Base-by-base conservation (phyloP, 352 stramenopile genomes). In the Discostella stelligera region DNA sequence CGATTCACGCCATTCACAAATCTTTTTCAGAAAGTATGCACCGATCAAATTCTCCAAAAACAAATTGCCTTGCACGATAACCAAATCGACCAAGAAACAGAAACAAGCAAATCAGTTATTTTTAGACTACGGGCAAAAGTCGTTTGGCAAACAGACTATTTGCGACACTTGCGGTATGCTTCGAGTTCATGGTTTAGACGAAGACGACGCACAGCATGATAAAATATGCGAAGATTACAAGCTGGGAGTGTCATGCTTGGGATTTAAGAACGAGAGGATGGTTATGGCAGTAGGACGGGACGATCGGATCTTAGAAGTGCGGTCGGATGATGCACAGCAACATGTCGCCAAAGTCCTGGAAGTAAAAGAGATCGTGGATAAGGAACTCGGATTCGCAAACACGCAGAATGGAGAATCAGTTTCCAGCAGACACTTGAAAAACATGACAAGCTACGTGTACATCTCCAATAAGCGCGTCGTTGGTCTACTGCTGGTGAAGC, bases 161-260 rank as follows among this genome's bases (percentile, higher is more conserved):
- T 91, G 85, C 67, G 37, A 56, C 11, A 80, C 74, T 54, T 91
- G 86, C 58, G 83, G 83, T 3, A 90, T 87, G 73, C 46, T 91
- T 11, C 82, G 75, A 65, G 79, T 88, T 18, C 80, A 84, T 60
- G 82, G 86, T 44, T 46, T 91, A 20, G 18, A 46, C 1, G 80
- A 89, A 73, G 86, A 91, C 73, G 60, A 67, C 46, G 56, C 62
- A 21, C 14, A 79, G 20, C 86, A 91, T 59, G 66, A 32, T 23
- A 71, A 76, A 52, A 68, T 89, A 16, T 91, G 86, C 41, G 50
- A 80, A 63, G 66, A 82, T 8, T 80, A 74, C 53, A 37, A 62
- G 39, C 41, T 77, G 48, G 86, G 86, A 18, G 77, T 91, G 10
- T 25, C 74, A 14, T 89, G 74, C 61, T 52, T 54, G 23, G 62